Conservation (phyloP, 1,284 basidiomycete genomes). For the Cryptococcus sp. region DNA sequence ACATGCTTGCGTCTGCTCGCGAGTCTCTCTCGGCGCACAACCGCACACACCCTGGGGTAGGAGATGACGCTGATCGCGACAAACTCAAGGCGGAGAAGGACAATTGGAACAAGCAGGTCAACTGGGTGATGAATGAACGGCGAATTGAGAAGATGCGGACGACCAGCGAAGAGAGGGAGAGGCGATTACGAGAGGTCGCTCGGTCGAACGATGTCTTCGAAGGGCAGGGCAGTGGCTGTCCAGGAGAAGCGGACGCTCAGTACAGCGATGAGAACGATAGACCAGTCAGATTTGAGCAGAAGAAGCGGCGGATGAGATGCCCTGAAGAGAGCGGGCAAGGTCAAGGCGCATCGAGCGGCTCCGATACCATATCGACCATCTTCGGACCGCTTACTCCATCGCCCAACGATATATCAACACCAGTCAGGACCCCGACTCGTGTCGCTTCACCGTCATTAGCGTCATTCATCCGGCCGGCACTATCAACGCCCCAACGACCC, state of each 20-base stretch:
- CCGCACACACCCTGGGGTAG: slow-evolving; percentile 42
- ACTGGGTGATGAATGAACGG: slow-evolving; percentile 51
- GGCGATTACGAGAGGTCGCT: slow-evolving; percentile 30
- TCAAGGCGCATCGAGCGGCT: background rate
- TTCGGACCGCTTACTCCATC: slow-evolving; percentile 14
- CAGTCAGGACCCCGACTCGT: slow-evolving; percentile 5
- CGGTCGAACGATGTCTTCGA: slow-evolving; percentile 15
- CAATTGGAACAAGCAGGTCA: slow-evolving; percentile 45
- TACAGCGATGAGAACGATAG: slow-evolving; percentile 6
- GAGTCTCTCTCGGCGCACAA: slow-evolving; percentile 40
- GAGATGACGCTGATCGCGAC: slow-evolving; percentile 16
- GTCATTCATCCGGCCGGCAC: slow-evolving; percentile 39
- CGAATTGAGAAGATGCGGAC: slow-evolving; percentile 45
- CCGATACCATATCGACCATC: slow-evolving; percentile 2
- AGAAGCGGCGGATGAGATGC: slow-evolving; percentile 12
- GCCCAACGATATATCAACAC: slow-evolving; percentile 6
- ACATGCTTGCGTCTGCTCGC: slow-evolving; percentile 35
- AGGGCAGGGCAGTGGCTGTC: slow-evolving; percentile 1
- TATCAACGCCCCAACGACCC: slow-evolving; percentile 36
- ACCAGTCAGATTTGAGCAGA: slow-evolving; percentile 9
- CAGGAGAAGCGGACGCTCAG: slow-evolving; percentile 15
- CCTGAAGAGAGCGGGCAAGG: background rate
- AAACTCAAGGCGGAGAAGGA: slow-evolving; percentile 41
- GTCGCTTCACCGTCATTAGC: slow-evolving; percentile 18
- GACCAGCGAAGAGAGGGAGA: slow-evolving; percentile 42